phyloP scores from a whole-genome alignment of 2,329 filamentous ascomycete species.

The Aureobasidium sp. region DNA sequence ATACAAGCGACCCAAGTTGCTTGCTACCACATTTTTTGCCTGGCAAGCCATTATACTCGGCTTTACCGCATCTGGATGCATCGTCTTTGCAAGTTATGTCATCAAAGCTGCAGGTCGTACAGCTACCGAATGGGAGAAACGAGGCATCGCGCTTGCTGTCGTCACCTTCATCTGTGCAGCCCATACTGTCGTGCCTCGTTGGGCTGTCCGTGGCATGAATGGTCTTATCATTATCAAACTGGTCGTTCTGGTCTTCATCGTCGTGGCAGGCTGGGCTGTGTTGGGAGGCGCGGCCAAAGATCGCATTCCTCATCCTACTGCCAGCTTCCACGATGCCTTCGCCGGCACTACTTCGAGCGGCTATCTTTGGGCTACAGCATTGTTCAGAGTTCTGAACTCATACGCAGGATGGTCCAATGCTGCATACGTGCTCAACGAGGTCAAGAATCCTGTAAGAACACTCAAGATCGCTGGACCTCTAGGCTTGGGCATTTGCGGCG shows the following conservation, averaged over 20 bases:
- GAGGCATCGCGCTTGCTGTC: slow-evolving; percentile 44
- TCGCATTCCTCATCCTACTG: background rate
- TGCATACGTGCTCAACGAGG: slow-evolving; percentile 66
- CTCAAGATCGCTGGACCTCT: slow-evolving; percentile 40
- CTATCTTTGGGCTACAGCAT: slow-evolving; percentile 57
- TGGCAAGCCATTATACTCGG: slow-evolving; percentile 58
- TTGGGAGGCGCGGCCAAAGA: slow-evolving; percentile 24
- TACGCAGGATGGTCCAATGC: slow-evolving; percentile 61
- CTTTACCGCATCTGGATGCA: slow-evolving; percentile 42
- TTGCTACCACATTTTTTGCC: slow-evolving; percentile 58
- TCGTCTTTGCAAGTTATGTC: slow-evolving; percentile 16
- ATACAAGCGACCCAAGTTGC: slow-evolving; percentile 55
- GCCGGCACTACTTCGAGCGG: slow-evolving; percentile 49
- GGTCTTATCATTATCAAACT: background rate
- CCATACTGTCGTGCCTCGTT: slow-evolving; percentile 32
- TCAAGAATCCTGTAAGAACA: slow-evolving; percentile 55
- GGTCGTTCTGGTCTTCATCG: background rate
- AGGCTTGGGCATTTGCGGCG: slow-evolving; percentile 54
- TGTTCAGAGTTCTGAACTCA: slow-evolving; percentile 63
- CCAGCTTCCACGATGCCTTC: background rate
- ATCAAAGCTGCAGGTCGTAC: slow-evolving; percentile 14
- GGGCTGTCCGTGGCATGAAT: background rate
- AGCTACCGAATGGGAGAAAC: slow-evolving; percentile 13
- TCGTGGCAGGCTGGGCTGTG: slow-evolving; percentile 31
- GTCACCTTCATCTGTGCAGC: slow-evolving; percentile 33